These are phyloP conservation scores for Papilionanthe hybrid DNA, from an alignment of 116 monocot species.

Conservation along the genomic window DNA sequence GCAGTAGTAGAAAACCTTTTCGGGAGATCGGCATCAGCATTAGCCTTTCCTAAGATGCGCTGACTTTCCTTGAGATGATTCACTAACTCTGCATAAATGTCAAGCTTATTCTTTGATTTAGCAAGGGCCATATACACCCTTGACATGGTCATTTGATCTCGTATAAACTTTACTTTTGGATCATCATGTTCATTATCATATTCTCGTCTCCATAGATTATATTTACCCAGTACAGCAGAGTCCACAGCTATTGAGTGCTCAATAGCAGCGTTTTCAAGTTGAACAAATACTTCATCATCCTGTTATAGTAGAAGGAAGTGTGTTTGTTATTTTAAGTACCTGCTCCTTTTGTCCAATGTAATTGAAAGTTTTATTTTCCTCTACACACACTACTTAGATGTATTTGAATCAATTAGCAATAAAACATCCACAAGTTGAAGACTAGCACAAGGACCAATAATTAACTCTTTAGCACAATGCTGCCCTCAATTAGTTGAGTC, in stretches of 20 bases:
- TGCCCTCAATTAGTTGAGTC: neutral
- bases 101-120: slow-evolving; percentile 25
- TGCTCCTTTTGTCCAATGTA: neutral
- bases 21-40: slow-evolving; percentile 22
- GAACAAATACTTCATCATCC: slow-evolving; percentile 27
- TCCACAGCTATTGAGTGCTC: slow-evolving; percentile 30
- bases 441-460: no score
- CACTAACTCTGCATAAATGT: slow-evolving; percentile 20
- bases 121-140: slow-evolving; percentile 23
- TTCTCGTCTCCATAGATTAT: slow-evolving; percentile 31
- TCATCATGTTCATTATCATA: slow-evolving; percentile 28
- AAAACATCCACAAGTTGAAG: no score
- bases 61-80: slow-evolving; percentile 26
- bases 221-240: slow-evolving; percentile 33
- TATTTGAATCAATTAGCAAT: no score
- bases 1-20: slow-evolving; percentile 6
- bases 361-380: neutral
- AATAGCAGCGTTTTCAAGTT: slow-evolving; percentile 31
- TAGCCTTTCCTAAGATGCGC: slow-evolving; percentile 19
- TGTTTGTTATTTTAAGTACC: neutral
- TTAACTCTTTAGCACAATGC: no score
- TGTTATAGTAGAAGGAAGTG: neutral
- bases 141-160: slow-evolving; percentile 34
- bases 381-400: no score
- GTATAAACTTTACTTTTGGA: slow-evolving; percentile 18